A percentile compares a stretch with the other conserved stretches of the same genome.
These are phyloP conservation scores for Castanea crenata DNA, from an alignment of 306 rosid species.

Conservation along the genomic window DNA sequence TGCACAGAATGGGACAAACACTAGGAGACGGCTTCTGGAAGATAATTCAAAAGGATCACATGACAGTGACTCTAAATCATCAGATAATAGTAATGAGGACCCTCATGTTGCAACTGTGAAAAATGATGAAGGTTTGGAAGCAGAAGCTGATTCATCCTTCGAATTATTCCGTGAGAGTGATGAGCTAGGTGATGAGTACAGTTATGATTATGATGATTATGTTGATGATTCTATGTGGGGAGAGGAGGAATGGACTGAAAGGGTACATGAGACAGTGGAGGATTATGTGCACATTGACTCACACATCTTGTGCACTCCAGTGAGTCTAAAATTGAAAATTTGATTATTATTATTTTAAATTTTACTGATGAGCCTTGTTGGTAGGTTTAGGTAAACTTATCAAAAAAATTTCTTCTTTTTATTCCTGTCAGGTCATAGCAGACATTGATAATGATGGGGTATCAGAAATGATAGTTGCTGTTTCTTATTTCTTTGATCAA, in stretches of 20 bases:
- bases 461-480: conserved; percentile 91
- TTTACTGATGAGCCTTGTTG: neutral
- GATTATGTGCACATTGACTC: conserved; percentile 82
- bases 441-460: conserved; percentile 96
- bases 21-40: conserved; percentile 78
- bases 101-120: conserved; percentile 67
- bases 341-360: neutral
- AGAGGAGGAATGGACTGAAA: conserved; percentile 89
- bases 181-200: conserved; percentile 86
- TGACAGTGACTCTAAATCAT: conserved; percentile 51
- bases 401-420: conserved; percentile 12
- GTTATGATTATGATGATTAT: conserved; percentile 89
- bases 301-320: conserved; percentile 90
- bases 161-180: conserved; percentile 79
- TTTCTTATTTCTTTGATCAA: conserved; percentile 87
- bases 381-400: neutral
- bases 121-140: conserved; percentile 73
- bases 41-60: conserved; percentile 53
- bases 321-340: conserved; percentile 42
- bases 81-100: conserved; percentile 39
- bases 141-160: conserved; percentile 85
- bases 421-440: conserved; percentile 76
- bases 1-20: conserved; percentile 46
- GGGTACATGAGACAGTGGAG: conserved; percentile 67
- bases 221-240: conserved; percentile 94